Conservation (phyloP, 345 rosid genomes). For the Pelargonium nanum region DNA sequence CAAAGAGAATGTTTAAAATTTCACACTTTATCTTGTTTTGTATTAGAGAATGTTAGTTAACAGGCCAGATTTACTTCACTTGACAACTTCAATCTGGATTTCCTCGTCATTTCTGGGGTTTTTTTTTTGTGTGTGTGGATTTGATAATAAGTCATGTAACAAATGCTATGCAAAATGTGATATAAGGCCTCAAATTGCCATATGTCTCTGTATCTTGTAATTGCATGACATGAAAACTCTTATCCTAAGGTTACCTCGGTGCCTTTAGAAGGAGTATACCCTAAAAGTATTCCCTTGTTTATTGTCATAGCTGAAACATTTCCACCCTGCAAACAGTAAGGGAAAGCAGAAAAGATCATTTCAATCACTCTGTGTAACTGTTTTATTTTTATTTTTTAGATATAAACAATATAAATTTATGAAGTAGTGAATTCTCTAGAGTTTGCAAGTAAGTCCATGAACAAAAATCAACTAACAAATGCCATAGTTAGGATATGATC, state of each 20-base stretch:
- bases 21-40: neutral
- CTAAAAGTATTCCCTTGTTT: conserved; percentile 74
- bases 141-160: too few relatives aligned
- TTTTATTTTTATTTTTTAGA: too few relatives aligned
- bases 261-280: conserved; percentile 63
- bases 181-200: neutral
- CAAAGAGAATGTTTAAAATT: neutral
- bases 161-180: too few relatives aligned
- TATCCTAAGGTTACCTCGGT: conserved; percentile 32
- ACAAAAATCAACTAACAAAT: too few relatives aligned
- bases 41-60: neutral
- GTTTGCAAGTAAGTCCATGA: neutral
- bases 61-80: neutral
- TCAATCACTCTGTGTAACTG: neutral
- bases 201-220: too few relatives aligned
- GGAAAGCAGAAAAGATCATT: neutral
- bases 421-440: too few relatives aligned
- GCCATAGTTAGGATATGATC: neutral
- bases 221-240: neutral
- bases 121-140: too few relatives aligned
- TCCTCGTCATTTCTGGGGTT: too few relatives aligned
- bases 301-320: conserved; percentile 86
- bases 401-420: too few relatives aligned
- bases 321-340: conserved; percentile 56
- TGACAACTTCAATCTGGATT: too few relatives aligned